Conservation (phyloP, 768 basidiomycete species). For the Pleurotus cornucopiae region DNA sequence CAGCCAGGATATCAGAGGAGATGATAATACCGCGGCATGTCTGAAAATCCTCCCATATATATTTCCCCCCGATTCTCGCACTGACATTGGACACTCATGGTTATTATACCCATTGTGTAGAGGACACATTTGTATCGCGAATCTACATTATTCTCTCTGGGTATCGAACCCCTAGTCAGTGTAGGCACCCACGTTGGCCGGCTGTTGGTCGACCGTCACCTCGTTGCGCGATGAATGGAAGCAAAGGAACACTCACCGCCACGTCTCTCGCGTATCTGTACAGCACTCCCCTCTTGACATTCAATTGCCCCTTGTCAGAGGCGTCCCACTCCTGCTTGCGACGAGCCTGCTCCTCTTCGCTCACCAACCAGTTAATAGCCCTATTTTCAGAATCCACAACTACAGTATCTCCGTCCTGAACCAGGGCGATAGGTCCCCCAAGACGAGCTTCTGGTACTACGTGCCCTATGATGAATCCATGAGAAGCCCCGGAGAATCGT, state of each 20-base stretch:
- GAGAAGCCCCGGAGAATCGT: constrained; percentile 80
- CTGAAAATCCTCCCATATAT: constrained; percentile 1
- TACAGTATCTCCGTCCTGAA: constrained; percentile 78
- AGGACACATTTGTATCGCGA: neutral
- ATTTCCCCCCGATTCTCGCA: too few species aligned
- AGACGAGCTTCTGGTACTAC: constrained; percentile 62
- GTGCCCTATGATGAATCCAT: constrained; percentile 53
- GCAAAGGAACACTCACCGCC: constrained; percentile 51
- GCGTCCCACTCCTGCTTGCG: constrained; percentile 69
- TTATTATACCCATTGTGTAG: neutral
- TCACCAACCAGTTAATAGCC: constrained; percentile 70
- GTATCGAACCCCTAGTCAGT: constrained; percentile 51
- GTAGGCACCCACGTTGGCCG: constrained; percentile 79
- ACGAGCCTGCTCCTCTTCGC: constrained; percentile 56
- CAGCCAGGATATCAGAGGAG: constrained; percentile 16
- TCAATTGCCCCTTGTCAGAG: constrained; percentile 58
- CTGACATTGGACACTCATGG: neutral
- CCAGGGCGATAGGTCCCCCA: constrained; percentile 85
- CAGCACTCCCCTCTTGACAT: constrained; percentile 70
- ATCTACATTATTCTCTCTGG: neutral
- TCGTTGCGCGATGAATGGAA: constrained; percentile 3
- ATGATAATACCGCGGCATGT: constrained; percentile 12
- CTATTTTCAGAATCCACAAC: constrained; percentile 65
- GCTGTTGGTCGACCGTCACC: constrained; percentile 34
- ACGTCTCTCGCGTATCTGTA: constrained; percentile 83